Evolutionary conservation across 2,329 filamentous ascomycete genomes (phyloP).

Genomic region (Fusarium circinatum): DNA sequence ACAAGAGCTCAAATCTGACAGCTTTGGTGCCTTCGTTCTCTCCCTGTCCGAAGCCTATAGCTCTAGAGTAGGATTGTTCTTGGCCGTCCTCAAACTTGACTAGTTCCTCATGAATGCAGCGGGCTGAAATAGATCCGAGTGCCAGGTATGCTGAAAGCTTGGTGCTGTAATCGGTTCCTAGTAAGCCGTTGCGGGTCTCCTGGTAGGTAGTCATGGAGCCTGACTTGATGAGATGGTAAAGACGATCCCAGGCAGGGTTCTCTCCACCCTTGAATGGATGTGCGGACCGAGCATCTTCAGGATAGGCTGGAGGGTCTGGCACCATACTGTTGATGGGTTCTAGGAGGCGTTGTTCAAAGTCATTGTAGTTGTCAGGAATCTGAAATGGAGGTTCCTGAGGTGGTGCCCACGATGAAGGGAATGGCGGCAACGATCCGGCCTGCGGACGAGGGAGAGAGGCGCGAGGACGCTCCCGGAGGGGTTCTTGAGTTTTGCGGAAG

Average conservation of each 20-base stretch:
- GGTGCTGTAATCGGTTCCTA: slow-evolving; percentile 77
- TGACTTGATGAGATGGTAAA: slow-evolving; percentile 68
- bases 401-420: slow-evolving; percentile 61
- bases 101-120: slow-evolving; percentile 76
- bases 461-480: slow-evolving; percentile 73
- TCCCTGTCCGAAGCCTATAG: slow-evolving; percentile 71
- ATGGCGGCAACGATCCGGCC: slow-evolving; percentile 63
- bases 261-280: slow-evolving; percentile 78
- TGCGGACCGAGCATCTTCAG: slow-evolving; percentile 64
- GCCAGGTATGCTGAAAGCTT: slow-evolving; percentile 80
- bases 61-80: slow-evolving; percentile 51
- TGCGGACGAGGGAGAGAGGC: slow-evolving; percentile 63
- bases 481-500: slow-evolving; percentile 78
- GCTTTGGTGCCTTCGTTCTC: slow-evolving; percentile 77
- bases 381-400: slow-evolving; percentile 70
- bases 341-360: slow-evolving; percentile 64
- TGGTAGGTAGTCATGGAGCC: slow-evolving; percentile 74
- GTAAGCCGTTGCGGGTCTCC: slow-evolving; percentile 74
- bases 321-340: slow-evolving; percentile 67
- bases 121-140: slow-evolving; percentile 76
- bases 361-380: slow-evolving; percentile 66
- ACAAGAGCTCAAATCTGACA: slow-evolving; percentile 78
- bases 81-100: slow-evolving; percentile 74
- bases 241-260: slow-evolving; percentile 64
- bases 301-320: slow-evolving; percentile 61